phyloP scores from a whole-genome alignment of 176 grass and related monocot species.

The Musa beccarii region DNA sequence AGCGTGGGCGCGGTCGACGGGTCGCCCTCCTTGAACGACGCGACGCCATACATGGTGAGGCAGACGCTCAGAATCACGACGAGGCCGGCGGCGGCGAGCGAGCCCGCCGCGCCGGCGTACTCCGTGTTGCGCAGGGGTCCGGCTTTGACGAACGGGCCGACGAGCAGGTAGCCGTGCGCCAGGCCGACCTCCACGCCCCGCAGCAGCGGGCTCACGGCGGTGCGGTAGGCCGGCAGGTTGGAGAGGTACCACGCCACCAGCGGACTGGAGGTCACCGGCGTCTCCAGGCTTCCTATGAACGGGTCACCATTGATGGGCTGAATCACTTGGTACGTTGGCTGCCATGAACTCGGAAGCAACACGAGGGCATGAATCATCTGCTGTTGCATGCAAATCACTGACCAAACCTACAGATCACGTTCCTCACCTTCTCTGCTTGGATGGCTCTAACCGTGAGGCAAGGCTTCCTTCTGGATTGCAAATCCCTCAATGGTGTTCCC shows the following conservation, averaged over 20 bases:
- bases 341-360: neutral
- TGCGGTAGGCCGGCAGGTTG: conserved; percentile 97
- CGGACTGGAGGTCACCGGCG: conserved; percentile 81
- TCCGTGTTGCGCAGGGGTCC: conserved; percentile 91
- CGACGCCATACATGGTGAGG: conserved; percentile 80
- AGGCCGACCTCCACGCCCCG: conserved; percentile 86
- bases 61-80: conserved; percentile 84
- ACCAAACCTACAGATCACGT: no score
- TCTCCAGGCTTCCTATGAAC: conserved; percentile 86
- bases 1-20: conserved; percentile 65
- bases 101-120: conserved; percentile 59
- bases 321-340: conserved; percentile 80
- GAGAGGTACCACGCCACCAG: conserved; percentile 90
- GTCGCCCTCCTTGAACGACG: conserved; percentile 66
- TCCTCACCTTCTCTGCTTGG: conserved; percentile 58
- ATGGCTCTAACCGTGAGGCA: conserved; percentile 71
- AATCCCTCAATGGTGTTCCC: conserved; percentile 17
- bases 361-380: no score
- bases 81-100: conserved; percentile 59
- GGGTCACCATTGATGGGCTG: conserved; percentile 98
- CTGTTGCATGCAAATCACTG: no score
- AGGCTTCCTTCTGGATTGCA: conserved; percentile 24
- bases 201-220: conserved; percentile 85
- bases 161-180: conserved; percentile 86
- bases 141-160: conserved; percentile 80